Percentiles rank a stretch among this genome's conserved stretches.
Conservation (phyloP, 1,284 basidiomycete species). For the Mycena sp. region DNA sequence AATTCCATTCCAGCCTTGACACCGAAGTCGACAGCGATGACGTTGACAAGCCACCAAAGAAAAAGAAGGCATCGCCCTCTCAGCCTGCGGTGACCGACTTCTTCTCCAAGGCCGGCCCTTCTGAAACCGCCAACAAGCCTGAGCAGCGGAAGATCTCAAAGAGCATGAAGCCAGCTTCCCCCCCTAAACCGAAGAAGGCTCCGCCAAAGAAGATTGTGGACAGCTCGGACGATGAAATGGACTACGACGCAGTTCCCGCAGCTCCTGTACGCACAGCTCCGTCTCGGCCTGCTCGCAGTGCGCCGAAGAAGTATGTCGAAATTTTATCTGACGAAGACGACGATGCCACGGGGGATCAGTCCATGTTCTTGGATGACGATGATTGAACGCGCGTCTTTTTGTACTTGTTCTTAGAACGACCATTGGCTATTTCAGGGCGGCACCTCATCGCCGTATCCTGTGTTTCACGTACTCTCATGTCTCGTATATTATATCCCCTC, state of each 20-base stretch:
- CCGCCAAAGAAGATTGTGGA: slow-evolving; percentile 35
- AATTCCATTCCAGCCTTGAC: slow-evolving; percentile 5
- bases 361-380: slow-evolving; percentile 51
- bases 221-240: slow-evolving; percentile 41
- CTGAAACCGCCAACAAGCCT: slow-evolving; percentile 44
- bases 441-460: too few relatives aligned
- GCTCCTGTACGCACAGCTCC: slow-evolving; percentile 21
- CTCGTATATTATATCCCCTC: too few relatives aligned
- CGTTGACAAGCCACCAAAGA: slow-evolving; percentile 55
- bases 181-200: slow-evolving; percentile 53
- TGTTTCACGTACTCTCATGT: too few relatives aligned
- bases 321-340: slow-evolving; percentile 55
- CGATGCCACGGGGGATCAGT: slow-evolving; percentile 43
- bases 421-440: too few relatives aligned
- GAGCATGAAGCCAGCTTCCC: slow-evolving; percentile 61
- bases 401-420: too few relatives aligned
- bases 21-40: slow-evolving; percentile 31
- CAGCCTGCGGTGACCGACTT: slow-evolving; percentile 66
- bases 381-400: slow-evolving; percentile 15
- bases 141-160: slow-evolving; percentile 59
- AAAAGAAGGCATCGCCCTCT: slow-evolving; percentile 49
- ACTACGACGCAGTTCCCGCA: slow-evolving; percentile 32
- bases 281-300: slow-evolving; percentile 48
- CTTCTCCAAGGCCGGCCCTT: slow-evolving; percentile 61
- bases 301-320: slow-evolving; percentile 63